phyloP scores from a whole-genome alignment of 2,329 filamentous ascomycete species.

The Chalaropsis thielavioides region DNA sequence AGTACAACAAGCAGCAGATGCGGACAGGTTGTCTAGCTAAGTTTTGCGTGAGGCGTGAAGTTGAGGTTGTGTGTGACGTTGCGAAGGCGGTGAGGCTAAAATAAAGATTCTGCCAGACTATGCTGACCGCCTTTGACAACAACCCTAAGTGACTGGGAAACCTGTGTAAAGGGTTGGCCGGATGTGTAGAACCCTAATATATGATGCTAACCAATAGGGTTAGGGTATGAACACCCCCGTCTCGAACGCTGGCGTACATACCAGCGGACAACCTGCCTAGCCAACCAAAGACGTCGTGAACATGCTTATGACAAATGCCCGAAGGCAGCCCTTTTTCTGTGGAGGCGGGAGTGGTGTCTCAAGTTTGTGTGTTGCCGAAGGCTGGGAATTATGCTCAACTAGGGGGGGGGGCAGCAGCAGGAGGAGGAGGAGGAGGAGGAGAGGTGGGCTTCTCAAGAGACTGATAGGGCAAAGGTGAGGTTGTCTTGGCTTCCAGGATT shows the following conservation, averaged over 20 bases:
- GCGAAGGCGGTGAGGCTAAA: neutral
- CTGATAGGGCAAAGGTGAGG: too few species aligned
- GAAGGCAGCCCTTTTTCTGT: too few species aligned
- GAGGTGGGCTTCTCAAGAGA: too few species aligned
- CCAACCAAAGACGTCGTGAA: too few species aligned
- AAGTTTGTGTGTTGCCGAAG: neutral
- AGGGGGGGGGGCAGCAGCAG: too few species aligned
- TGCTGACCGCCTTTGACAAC: neutral
- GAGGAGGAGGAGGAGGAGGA: too few species aligned
- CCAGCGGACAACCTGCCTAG: neutral
- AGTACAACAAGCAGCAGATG: neutral
- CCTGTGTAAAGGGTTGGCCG: neutral
- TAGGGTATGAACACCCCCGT: too few species aligned
- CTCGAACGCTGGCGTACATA: too few species aligned
- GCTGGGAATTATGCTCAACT: neutral
- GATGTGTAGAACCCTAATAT: too few species aligned
- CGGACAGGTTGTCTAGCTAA: neutral
- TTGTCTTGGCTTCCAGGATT: too few species aligned
- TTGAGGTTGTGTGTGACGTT: neutral
- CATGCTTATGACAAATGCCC: neutral
- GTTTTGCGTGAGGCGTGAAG: neutral
- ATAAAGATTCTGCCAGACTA: neutral
- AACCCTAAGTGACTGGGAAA: neutral
- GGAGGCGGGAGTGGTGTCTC: neutral
- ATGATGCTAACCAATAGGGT: too few species aligned